Conservation (phyloP, 2,329 filamentous ascomycete species). For the Xylariaceae sp. region DNA sequence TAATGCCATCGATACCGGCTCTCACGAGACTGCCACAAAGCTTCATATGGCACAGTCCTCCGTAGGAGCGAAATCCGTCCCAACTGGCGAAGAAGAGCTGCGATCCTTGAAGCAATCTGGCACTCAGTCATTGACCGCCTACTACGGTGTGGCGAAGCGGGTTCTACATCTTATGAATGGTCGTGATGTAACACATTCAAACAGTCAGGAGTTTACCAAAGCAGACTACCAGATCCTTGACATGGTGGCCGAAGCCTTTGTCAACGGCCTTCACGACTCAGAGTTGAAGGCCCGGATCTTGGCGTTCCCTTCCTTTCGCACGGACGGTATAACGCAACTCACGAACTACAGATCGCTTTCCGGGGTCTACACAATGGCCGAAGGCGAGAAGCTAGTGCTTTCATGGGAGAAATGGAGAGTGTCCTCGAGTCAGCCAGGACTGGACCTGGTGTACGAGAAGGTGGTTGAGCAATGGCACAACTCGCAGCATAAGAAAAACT, state of each 20-base stretch:
- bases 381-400: conserved; percentile 51
- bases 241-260: conserved; percentile 48
- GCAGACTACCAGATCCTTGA: conserved; percentile 47
- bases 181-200: conserved; percentile 47
- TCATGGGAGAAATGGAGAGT: conserved; percentile 36
- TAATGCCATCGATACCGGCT: conserved; percentile 2
- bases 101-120: conserved; percentile 38
- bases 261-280: conserved; percentile 47
- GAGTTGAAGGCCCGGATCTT: conserved; percentile 42
- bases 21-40: conserved; percentile 1
- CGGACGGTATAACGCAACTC: conserved; percentile 26
- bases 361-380: conserved; percentile 49
- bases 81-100: conserved; percentile 20
- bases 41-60: conserved; percentile 12
- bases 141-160: conserved; percentile 47
- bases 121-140: conserved; percentile 40
- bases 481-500: conserved; percentile 37
- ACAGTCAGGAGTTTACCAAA: conserved; percentile 37
- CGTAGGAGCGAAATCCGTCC: not conserved
- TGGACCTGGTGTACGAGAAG: conserved; percentile 34
- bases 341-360: conserved; percentile 44
- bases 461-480: conserved; percentile 43
- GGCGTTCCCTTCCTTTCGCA: conserved; percentile 44
- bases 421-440: conserved; percentile 31
- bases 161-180: conserved; percentile 44